phyloP scores from a whole-genome alignment of 2,329 filamentous ascomycete genomes.

The Tolypocladium ophioglossoides region DNA sequence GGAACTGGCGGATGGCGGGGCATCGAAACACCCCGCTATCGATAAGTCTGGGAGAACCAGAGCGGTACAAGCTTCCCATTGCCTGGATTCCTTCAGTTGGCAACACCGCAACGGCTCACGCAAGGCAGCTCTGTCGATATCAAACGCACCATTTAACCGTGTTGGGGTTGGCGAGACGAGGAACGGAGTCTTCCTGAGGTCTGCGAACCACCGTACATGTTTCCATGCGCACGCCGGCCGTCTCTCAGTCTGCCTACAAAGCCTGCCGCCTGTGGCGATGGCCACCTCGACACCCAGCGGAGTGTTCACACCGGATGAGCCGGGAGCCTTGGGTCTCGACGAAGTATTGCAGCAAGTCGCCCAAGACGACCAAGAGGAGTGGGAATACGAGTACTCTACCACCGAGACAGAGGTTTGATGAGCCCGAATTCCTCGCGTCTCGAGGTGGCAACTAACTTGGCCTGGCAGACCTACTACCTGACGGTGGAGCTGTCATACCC shows the following conservation, averaged over 20 bases:
- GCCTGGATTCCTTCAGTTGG: neutral
- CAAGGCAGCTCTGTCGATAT: neutral
- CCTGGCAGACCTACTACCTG: conserved; percentile 49
- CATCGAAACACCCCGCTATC: neutral
- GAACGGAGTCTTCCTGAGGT: neutral
- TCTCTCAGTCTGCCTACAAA: neutral
- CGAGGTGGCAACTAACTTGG: neutral
- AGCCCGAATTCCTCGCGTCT: too few relatives aligned
- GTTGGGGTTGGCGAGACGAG: neutral
- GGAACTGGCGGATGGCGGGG: neutral
- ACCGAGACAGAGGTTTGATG: conserved; percentile 49
- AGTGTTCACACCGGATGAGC: conserved; percentile 7
- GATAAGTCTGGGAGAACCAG: neutral
- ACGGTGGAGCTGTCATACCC: conserved; percentile 53
- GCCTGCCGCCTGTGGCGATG: neutral
- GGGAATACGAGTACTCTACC: conserved; percentile 57
- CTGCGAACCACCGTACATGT: neutral
- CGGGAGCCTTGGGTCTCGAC: conserved; percentile 17
- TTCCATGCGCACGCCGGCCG: neutral
- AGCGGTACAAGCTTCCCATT: conserved; percentile 1
- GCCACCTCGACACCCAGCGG: neutral
- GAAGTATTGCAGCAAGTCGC: conserved; percentile 14
- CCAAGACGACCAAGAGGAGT: conserved; percentile 43
- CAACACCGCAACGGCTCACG: neutral
- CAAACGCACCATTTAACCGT: neutral